phyloP scores from a whole-genome alignment of 352 stramenopile species.

The Pythium inflatum region DNA sequence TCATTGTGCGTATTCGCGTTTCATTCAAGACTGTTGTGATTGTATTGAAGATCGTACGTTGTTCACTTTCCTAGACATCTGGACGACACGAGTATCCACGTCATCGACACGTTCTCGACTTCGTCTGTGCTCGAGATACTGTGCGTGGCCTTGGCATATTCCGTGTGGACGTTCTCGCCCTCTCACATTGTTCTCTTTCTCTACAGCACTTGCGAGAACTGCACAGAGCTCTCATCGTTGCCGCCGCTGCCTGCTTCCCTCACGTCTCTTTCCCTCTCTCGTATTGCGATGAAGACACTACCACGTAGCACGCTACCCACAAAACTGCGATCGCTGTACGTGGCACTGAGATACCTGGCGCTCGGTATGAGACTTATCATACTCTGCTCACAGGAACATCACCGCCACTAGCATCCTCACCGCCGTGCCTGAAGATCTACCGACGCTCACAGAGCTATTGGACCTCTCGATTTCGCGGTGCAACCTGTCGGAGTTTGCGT shows the following conservation, averaged over 20 bases:
- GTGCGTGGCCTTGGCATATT: too few relatives aligned
- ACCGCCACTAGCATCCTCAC: not conserved
- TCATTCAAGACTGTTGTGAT: not conserved
- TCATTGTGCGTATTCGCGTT: not conserved
- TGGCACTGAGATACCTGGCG: not conserved
- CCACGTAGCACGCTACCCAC: not conserved
- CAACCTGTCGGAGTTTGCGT: not conserved
- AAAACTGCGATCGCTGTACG: slow-evolving; percentile 5
- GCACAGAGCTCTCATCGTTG: not conserved
- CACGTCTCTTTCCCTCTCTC: not conserved
- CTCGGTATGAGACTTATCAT: not conserved
- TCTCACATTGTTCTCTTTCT: not conserved
- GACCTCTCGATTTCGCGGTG: not conserved
- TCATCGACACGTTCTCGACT: not conserved
- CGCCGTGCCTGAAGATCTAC: not conserved
- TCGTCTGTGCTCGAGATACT: not conserved
- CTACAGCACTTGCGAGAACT: not conserved
- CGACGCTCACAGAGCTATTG: not conserved
- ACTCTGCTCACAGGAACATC: not conserved
- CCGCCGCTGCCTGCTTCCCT: not conserved
- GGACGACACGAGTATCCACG: not conserved
- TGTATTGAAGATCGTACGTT: not conserved
- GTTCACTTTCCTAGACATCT: not conserved
- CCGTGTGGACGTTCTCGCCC: not conserved
- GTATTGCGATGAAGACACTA: not conserved